Base-by-base conservation (phyloP, 2,329 filamentous ascomycete genomes). In the Chaetomium globosum region DNA sequence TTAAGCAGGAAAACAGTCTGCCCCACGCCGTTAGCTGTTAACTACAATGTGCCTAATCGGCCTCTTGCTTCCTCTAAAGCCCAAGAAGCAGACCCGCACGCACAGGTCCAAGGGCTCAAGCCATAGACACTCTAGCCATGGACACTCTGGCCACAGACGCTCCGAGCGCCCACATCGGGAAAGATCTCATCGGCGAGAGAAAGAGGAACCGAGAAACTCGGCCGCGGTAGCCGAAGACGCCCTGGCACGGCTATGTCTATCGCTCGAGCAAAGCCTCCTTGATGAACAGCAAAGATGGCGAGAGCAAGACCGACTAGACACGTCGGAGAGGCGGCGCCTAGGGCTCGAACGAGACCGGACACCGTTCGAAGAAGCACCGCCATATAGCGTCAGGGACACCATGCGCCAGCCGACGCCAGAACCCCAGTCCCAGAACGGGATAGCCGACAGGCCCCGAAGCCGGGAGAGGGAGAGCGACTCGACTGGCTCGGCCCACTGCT, bases 1-100 rank as follows among this genome's bases (percentile, higher is more conserved):
- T 12, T 21, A 12, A 12, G 19, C 39, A 16, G 39, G 5, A 2
- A 19, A 28, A 23, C 13, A 30, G 4, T 21, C n/a, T 16, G 39
- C 2, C 16, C 30, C n/a, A 43, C 36, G n/a, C 7, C 13, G 26
- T 23, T 10, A 58, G 54, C 28, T 43, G 13, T 19, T 16, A 62
- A 28, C n/a, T 16, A 43, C 39, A n/a, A 68, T 68, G 67, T 68
- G 67, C 33, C 49, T 68, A 2, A 59, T 68, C 55, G 67, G 68
- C 19, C 58, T 68, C 19, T 23, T 69, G n/a, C 33, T 69, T 4
- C 61, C 68, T 19, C 19, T 66, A 13, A 53, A 33, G 23, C 52
- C 43, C 43, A 54, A 57, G 59, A 59, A 60, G 10, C 16, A 43
- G 43, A 28, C 48, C 28, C 30, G 33, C 7, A 64, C 43, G 56